Conservation (phyloP, 2,329 filamentous ascomycete species). For the Hymenoscyphus linearis region DNA sequence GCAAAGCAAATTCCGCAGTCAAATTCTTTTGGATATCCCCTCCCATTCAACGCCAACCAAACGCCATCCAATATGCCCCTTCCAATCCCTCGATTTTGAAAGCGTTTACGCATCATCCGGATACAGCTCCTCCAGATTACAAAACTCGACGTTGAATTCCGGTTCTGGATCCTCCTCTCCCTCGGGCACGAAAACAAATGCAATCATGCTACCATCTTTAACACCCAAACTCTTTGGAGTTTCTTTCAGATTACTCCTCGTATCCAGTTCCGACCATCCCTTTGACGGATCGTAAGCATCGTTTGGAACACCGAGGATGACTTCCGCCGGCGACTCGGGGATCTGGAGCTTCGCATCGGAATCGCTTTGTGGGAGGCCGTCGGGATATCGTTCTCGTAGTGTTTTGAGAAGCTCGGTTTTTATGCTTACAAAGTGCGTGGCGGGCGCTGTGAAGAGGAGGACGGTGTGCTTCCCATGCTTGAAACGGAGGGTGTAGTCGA, state of each 20-base stretch:
- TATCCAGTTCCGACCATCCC: slow-evolving; percentile 42
- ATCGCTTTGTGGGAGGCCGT: slow-evolving; percentile 41
- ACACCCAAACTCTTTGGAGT: slow-evolving; percentile 34
- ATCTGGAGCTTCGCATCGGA: slow-evolving; percentile 30
- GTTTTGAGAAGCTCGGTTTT: slow-evolving; percentile 53
- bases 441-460: slow-evolving; percentile 58
- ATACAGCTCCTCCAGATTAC: slow-evolving; percentile 22
- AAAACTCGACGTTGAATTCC: slow-evolving; percentile 23
- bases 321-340: slow-evolving; percentile 35
- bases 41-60: background rate
- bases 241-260: slow-evolving; percentile 32
- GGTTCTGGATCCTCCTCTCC: slow-evolving; percentile 8
- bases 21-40: background rate
- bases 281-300: slow-evolving; percentile 43
- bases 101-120: slow-evolving; percentile 18
- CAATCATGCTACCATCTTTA: slow-evolving; percentile 36
- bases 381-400: slow-evolving; percentile 52
- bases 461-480: slow-evolving; percentile 69
- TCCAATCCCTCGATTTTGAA: background rate
- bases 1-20: background rate
- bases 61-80: background rate
- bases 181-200: slow-evolving; percentile 36
- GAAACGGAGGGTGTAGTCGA: slow-evolving; percentile 60
- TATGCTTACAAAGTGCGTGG: slow-evolving; percentile 51
- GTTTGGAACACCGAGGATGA: slow-evolving; percentile 42